Evolutionary conservation across 2,329 filamentous ascomycete genomes (phyloP).

Genomic region (Alternaria sp.): DNA sequence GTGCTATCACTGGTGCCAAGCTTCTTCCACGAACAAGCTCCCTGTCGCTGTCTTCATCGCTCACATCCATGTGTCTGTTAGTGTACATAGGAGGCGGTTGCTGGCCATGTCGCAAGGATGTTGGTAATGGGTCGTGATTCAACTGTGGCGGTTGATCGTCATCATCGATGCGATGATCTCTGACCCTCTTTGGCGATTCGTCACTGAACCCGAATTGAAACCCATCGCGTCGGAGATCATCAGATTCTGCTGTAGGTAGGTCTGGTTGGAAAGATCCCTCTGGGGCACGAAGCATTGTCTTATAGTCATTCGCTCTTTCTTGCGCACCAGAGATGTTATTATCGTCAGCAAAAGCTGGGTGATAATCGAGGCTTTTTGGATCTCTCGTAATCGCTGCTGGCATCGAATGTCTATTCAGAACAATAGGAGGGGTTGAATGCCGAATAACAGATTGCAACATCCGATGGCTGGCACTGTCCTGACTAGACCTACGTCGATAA

Average conservation of each 20-base stretch:
- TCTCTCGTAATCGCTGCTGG: constrained; percentile 5
- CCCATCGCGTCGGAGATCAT: neutral
- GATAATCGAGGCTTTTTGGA: neutral
- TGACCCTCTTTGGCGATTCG: neutral
- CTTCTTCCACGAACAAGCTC: constrained; percentile 2
- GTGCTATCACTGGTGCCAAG: constrained; percentile 2
- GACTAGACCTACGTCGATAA: constrained; percentile 12
- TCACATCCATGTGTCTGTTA: constrained; percentile 10
- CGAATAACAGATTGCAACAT: constrained; percentile 39
- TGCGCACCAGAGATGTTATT: neutral
- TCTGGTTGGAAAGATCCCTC: neutral
- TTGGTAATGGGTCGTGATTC: constrained; percentile 26
- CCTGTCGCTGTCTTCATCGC: constrained; percentile 21
- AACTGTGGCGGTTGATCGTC: constrained; percentile 32
- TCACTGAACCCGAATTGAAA: neutral
- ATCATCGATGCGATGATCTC: constrained; percentile 6
- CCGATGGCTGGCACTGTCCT: constrained; percentile 28
- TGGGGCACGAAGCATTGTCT: neutral
- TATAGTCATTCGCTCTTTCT: neutral
- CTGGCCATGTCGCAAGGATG: neutral
- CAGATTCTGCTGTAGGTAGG: neutral
- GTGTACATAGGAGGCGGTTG: constrained; percentile 14
- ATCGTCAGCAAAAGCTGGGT: constrained; percentile 3
- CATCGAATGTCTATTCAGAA: constrained; percentile 3
- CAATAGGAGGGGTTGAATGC: constrained; percentile 28